phyloP scores from a whole-genome alignment of 169 alveolate species.

The Plasmodium malariae region DNA sequence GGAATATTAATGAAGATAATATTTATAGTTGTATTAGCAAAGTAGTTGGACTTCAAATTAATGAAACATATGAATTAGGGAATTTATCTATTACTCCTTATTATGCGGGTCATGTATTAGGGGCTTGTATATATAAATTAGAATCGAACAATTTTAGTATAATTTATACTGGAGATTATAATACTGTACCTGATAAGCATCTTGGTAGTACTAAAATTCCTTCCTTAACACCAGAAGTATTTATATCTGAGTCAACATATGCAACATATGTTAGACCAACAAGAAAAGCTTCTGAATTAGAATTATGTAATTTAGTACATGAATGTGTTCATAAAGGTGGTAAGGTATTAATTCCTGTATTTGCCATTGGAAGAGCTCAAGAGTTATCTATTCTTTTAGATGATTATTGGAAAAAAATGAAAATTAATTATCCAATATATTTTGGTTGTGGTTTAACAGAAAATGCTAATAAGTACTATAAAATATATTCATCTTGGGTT shows the following conservation, averaged over 20 bases:
- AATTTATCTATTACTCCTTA: conserved; percentile 94
- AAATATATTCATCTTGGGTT: conserved; percentile 95
- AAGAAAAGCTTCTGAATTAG: conserved; percentile 96
- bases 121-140: conserved; percentile 97
- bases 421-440: conserved; percentile 94
- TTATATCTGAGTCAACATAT: conserved; percentile 97
- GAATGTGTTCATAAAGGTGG: conserved; percentile 92
- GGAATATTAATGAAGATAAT: conserved; percentile 90
- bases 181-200: conserved; percentile 97
- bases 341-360: conserved; percentile 98
- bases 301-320: conserved; percentile 93
- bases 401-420: conserved; percentile 96
- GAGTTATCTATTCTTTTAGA: conserved; percentile 97
- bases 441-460: conserved; percentile 98
- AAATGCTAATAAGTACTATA: conserved; percentile 96
- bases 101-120: conserved; percentile 99
- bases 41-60: conserved; percentile 92
- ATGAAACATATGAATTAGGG: conserved; percentile 90
- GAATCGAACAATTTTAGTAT: conserved; percentile 94
- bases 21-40: conserved; percentile 90
- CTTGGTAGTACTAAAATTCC: conserved; percentile 97
- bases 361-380: conserved; percentile 99
- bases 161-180: conserved; percentile 96
- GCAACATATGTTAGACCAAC: conserved; percentile 97
- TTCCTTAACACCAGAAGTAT: conserved; percentile 93